phyloP scores from a whole-genome alignment of 2,329 filamentous ascomycete genomes.

The Sphaerostilbella broomeana region DNA sequence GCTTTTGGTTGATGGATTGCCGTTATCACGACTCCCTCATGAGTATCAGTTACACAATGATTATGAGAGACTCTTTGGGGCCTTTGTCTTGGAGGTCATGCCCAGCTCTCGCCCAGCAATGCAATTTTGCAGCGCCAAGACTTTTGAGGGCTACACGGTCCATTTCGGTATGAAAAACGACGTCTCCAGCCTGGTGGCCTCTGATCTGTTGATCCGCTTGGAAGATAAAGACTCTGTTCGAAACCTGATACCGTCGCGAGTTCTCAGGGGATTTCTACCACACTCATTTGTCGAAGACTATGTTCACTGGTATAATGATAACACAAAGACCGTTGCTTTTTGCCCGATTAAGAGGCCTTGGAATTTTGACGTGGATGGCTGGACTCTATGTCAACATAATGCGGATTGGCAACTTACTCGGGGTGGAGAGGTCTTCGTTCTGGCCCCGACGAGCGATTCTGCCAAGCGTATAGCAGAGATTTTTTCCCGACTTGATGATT shows the following conservation, averaged over 20 bases:
- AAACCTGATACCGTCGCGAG: slow-evolving; percentile 28
- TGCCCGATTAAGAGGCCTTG: slow-evolving; percentile 22
- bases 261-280: slow-evolving; percentile 28
- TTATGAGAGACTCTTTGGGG: slow-evolving; percentile 39
- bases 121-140: slow-evolving; percentile 5
- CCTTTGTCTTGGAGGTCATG: slow-evolving; percentile 35
- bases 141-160: slow-evolving; percentile 25
- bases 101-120: slow-evolving; percentile 27
- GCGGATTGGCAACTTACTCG: neutral
- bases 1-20: slow-evolving; percentile 45
- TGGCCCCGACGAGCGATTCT: slow-evolving; percentile 11
- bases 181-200: neutral
- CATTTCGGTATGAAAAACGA: slow-evolving; percentile 25
- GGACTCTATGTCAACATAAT: slow-evolving; percentile 13
- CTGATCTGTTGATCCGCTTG: slow-evolving; percentile 29
- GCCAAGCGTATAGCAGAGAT: slow-evolving; percentile 26
- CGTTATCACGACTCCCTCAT: slow-evolving; percentile 38
- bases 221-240: slow-evolving; percentile 1
- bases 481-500: slow-evolving; percentile 25
- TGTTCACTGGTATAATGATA: slow-evolving; percentile 41
- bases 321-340: slow-evolving; percentile 26
- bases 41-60: slow-evolving; percentile 34
- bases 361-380: slow-evolving; percentile 17
- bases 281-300: slow-evolving; percentile 31
- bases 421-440: slow-evolving; percentile 24